Evolutionary conservation across 768 basidiomycete genomes (phyloP), one percentile per base, ranked within the genome.

Genomic region (Boletus rubropictus): DNA sequence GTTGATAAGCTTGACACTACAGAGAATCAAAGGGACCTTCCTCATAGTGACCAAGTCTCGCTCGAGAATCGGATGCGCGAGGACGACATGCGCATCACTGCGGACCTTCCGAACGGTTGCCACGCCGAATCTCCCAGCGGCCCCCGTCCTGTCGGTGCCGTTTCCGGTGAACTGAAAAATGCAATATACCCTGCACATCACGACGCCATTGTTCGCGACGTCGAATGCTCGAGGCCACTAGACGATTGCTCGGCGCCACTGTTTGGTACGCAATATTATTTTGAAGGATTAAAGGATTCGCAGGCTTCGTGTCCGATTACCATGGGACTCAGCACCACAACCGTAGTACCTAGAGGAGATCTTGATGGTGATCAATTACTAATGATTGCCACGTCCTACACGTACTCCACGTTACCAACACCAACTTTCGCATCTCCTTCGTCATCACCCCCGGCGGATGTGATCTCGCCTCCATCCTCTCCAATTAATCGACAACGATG

Each of bases 401-500:
- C 61, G 21, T 67, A 51, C 54, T 52, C 65, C 44, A 59, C 63
- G 34, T 42, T 66, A 11, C 53, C 53, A 7, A 51, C 59, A 14
- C 67, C 61, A 21, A 47, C 48, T 28, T 58, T 66, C 22, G 58
- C 66, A 15, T 53, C 58, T 35, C 67, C 61, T 48, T 63, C 63
- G 21, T 53, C 66, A 33, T 65, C 60, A 14, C 44, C 66, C 15
- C 64, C 59, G 38, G 38, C 51, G 36, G 63, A 64, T 18, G 42
- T 62, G 17, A 57, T 55, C 24, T 55, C 51, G 9, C 53, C 49
- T n/a, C 50, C 35, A 35, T 59, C 50, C 11, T 56, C 63, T 33
- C 52, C 57, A n/a, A 48, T 47, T 34, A 25, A 48, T 35, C 52
- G 39, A 42, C 53, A 53, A 48, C 58, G 57, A 29, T 49, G 61